Conservation (phyloP, 768 basidiomycete genomes). For the Exsudoporus frostii region DNA sequence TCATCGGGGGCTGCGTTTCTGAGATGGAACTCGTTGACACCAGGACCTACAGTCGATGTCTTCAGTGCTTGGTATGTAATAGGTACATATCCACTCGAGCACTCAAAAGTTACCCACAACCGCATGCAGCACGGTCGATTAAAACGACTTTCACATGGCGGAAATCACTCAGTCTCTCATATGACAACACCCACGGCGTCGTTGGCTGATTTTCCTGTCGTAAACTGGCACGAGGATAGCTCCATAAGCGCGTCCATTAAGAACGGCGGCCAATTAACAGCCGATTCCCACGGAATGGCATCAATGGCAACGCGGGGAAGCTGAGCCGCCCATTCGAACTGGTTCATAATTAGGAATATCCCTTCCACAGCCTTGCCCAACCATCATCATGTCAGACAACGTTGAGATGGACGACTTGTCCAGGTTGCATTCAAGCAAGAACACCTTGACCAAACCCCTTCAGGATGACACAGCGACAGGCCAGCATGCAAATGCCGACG, state of each 20-base stretch:
- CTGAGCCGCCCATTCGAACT: not conserved
- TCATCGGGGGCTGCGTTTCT: no score
- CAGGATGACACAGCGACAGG: constrained; percentile 1
- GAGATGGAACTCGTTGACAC: no score
- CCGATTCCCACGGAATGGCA: not conserved
- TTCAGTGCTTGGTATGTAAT: no score
- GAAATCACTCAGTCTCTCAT: not conserved
- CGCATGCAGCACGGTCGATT: not conserved
- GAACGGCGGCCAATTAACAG: not conserved
- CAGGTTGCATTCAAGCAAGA: not conserved
- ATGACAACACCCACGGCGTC: not conserved
- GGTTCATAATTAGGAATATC: not conserved
- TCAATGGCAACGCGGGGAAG: not conserved
- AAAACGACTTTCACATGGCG: not conserved
- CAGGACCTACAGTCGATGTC: no score
- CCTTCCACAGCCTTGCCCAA: constrained; percentile 1
- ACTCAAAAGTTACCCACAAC: not conserved
- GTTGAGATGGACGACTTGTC: constrained; percentile 43
- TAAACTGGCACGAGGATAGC: no score
- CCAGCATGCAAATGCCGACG: constrained; percentile 7
- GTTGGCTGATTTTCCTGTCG: not conserved
- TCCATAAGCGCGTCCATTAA: no score
- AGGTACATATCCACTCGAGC: no score
- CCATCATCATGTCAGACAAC: constrained; percentile 30
- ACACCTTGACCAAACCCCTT: constrained; percentile 11